These are phyloP conservation scores for Euphorbia lathyris DNA, from an alignment of 345 rosid species.

Conservation along the genomic window DNA sequence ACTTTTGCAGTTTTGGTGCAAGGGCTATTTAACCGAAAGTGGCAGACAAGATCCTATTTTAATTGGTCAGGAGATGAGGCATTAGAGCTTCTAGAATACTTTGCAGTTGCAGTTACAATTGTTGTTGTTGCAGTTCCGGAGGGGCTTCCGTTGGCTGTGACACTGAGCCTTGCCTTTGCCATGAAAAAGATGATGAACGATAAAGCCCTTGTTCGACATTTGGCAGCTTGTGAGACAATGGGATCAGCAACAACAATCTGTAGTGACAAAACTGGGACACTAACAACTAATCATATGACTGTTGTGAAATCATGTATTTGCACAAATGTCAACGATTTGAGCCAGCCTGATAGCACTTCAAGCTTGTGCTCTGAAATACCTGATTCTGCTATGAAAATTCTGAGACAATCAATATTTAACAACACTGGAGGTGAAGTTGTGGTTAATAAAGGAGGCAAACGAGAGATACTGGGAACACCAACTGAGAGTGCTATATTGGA, in stretches of 20 bases:
- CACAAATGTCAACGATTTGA: slow-evolving; percentile 54
- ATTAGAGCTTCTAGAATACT: slow-evolving; percentile 66
- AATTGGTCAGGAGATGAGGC: slow-evolving; percentile 85
- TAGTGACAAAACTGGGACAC: slow-evolving; percentile 92
- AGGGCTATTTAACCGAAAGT: slow-evolving; percentile 61
- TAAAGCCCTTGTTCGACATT: slow-evolving; percentile 85
- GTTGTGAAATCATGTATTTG: slow-evolving; percentile 87
- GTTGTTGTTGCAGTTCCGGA: slow-evolving; percentile 98
- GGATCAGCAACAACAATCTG: slow-evolving; percentile 94
- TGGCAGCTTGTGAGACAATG: slow-evolving; percentile 97
- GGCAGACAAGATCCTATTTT: slow-evolving; percentile 40
- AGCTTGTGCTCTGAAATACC: slow-evolving; percentile 56
- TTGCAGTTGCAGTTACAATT: slow-evolving; percentile 88
- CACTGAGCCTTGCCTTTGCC: slow-evolving; percentile 93
- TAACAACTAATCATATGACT: slow-evolving; percentile 89
- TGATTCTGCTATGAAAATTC: slow-evolving; percentile 45
- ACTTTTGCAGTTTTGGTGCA: slow-evolving; percentile 83
- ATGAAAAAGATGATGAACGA: slow-evolving; percentile 99
- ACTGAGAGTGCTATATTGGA: slow-evolving; percentile 86
- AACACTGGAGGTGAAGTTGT: slow-evolving; percentile 93
- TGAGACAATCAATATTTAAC: slow-evolving; percentile 75
- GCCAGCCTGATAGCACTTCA: slow-evolving; percentile 35
- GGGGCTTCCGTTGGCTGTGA: slow-evolving; percentile 92
- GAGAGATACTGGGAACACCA: slow-evolving; percentile 78
- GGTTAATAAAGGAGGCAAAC: slow-evolving; percentile 57